phyloP scores from a whole-genome alignment of 306 rosid genomes.

The Boehmeria nivea region DNA sequence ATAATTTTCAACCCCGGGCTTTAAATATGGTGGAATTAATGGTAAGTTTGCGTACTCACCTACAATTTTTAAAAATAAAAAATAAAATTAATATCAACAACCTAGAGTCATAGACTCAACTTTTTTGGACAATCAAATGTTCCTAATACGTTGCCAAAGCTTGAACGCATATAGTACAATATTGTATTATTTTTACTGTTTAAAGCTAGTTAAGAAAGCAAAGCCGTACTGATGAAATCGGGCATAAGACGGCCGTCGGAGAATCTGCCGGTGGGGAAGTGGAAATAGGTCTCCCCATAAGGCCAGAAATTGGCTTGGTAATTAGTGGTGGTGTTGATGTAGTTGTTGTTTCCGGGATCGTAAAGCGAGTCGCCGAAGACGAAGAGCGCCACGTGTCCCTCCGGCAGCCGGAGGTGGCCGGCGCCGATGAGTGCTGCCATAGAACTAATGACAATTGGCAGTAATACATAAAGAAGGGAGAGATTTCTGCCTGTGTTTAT shows the following conservation, averaged over 20 bases:
- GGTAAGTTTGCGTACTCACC: slow-evolving; percentile 56
- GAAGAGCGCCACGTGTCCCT: slow-evolving; percentile 23
- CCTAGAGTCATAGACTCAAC: too few relatives aligned
- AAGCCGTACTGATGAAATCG: slow-evolving; percentile 38
- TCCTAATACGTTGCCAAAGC: too few relatives aligned
- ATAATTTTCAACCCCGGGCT: slow-evolving; percentile 30
- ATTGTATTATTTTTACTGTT: too few relatives aligned
- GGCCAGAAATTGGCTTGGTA: slow-evolving; percentile 26
- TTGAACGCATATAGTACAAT: too few relatives aligned
- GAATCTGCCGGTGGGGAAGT: slow-evolving; percentile 34
- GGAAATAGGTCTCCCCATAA: slow-evolving; percentile 37
- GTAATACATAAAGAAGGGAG: too few relatives aligned
- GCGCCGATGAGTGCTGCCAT: too few relatives aligned
- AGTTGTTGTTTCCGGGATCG: slow-evolving; percentile 47
- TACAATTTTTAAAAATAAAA: slow-evolving; percentile 18
- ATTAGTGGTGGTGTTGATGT: slow-evolving; percentile 26
- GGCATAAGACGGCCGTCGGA: slow-evolving; percentile 35
- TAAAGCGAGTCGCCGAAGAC: slow-evolving; percentile 39
- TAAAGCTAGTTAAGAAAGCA: too few relatives aligned
- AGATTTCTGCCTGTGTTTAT: too few relatives aligned
- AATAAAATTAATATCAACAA: neutral
- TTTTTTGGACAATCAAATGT: too few relatives aligned
- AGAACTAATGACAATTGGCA: too few relatives aligned
- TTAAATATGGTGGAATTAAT: slow-evolving; percentile 38
- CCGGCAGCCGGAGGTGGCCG: neutral